These are phyloP conservation scores for Gamsiella multidivaricata DNA, from an alignment of 192 early-diverging fungal species.

Conservation along the genomic window DNA sequence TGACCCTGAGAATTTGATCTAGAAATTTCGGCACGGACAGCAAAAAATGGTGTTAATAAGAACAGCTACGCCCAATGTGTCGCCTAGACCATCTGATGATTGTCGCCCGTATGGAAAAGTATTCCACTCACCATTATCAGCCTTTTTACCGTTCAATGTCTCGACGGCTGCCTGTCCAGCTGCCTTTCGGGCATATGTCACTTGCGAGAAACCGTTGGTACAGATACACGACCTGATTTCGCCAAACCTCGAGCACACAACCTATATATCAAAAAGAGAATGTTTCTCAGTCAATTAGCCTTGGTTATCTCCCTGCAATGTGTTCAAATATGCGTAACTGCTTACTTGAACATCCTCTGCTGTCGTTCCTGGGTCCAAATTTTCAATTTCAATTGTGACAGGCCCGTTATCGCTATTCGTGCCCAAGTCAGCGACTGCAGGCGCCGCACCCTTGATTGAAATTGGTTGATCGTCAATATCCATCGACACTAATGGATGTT, in stretches of 20 bases:
- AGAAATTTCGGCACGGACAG: background rate
- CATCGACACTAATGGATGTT: conserved; percentile 2
- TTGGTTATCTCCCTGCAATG: too few species aligned
- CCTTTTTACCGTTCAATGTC: conserved; percentile 43
- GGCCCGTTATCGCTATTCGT: conserved; percentile 7
- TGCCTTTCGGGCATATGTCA: conserved; percentile 40
- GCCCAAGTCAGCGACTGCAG: background rate
- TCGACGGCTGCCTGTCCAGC: conserved; percentile 34
- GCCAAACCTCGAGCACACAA: conserved; percentile 45
- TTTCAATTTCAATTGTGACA: conserved; percentile 46
- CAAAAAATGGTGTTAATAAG: too few species aligned
- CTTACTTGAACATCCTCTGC: conserved; percentile 49
- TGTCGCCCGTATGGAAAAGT: too few species aligned
- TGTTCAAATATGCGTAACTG: too few species aligned
- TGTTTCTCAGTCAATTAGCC: too few species aligned
- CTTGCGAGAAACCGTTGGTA: conserved; percentile 37
- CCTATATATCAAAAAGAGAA: too few species aligned
- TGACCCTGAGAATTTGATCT: conserved; percentile 46
- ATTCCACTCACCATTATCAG: conserved; percentile 46
- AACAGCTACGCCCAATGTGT: too few species aligned
- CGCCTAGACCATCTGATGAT: too few species aligned
- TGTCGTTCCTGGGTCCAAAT: conserved; percentile 48
- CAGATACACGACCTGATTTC: conserved; percentile 47
- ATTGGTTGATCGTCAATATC: conserved; percentile 7
- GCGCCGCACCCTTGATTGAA: conserved; percentile 20